Base-by-base conservation (phyloP, 345 rosid genomes). In the Reutealis trisperma region DNA sequence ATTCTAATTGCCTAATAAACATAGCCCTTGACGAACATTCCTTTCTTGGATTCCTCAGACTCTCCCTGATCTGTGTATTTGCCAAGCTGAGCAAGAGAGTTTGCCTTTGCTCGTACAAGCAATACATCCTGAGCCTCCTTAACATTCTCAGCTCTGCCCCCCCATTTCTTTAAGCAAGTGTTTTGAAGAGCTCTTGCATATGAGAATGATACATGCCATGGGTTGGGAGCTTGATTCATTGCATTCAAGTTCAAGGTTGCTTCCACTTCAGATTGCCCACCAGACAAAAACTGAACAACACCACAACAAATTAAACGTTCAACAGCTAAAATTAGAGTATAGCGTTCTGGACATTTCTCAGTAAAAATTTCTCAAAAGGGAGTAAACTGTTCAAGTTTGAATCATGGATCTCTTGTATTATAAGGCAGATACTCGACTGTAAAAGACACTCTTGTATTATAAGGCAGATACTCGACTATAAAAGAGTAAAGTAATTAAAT, bases 151-250 rank as follows among this genome's bases (percentile, higher is more conserved):
- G 92, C 83, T 76, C 90, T 86, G 73, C 98, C 98, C 42, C 90
- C 97, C 99, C 99, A 92, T 68, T 92, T 92, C 85, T 93, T 95
- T 88, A 93, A 75, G 83, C 94, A 90, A 37, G 98, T 91, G 92
- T 95, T 95, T 78, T 95, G 99, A 47, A 95, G 92, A 67, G 98
- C 98, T 66, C 98, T 88, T n/a, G 99, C 99, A 25, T 95, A 95
- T 6, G 99, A 95, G 92, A 95, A 95, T 4, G 99, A 93, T 81
- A 95, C 97, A 25, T 93, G 99, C 98, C 99, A 95, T 2, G 96
- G 92, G 92, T 90, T 88, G 3, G 97, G 86, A 70, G 83, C 79
- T 72, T 95, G 99, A 89, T 95, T 93, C 99, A 93, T 95, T 0
- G 99, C 96, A 65, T 95, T 95, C 80, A 95, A 85, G 91, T 95